Base-by-base conservation (phyloP, 2,329 filamentous ascomycete genomes). In the Phoma sp. region DNA sequence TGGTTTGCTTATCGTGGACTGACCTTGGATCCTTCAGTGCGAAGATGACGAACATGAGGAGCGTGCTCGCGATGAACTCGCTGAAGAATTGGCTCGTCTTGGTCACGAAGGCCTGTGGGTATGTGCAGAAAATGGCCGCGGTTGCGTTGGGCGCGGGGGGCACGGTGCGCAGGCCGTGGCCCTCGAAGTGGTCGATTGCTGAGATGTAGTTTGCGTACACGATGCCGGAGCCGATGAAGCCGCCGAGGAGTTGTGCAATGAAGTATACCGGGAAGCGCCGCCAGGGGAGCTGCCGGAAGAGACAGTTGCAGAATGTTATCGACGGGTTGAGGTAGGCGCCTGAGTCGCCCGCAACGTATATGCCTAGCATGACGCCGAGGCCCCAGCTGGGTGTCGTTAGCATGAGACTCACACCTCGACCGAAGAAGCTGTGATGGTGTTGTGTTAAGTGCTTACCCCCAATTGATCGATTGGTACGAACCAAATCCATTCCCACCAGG, bases 41-140 rank as follows among this genome's bases (percentile, higher is more conserved):
- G 67, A 89, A 90, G 43, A 92, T 89, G 57, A 86, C 79, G 65
- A 91, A 89, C 83, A 90, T 88, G 22, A 91, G 76, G 29, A 91
- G 80, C 0, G 86, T 77, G 54, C 83, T 87, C 15, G 87, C 85
- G 44, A 91, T 79, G 61, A 91, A 88, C 64, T 92, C 89, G 19
- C 85, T 88, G 67, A 91, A 89, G 75, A 90, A 89, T 75, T 88
- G 85, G 43, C 82, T 85, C 0, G 85, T 84, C 44, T 82, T 85
- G 2, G 84, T 87, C 78, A 91, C 81, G 72, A 91, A 89, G 0
- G 76, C 66, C 35, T 85, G 84, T 0, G 88, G 88, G 64, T 91
- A 91, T 0, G 89, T 91, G 78, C 85, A 88, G 71, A 91, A 91
- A 60, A 92, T 85, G 2, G 84, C 87, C 0, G 86, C 89, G 0